Evolutionary conservation across 2,329 filamentous ascomycete genomes (phyloP).

Genomic region (Aureobasidium sp.): DNA sequence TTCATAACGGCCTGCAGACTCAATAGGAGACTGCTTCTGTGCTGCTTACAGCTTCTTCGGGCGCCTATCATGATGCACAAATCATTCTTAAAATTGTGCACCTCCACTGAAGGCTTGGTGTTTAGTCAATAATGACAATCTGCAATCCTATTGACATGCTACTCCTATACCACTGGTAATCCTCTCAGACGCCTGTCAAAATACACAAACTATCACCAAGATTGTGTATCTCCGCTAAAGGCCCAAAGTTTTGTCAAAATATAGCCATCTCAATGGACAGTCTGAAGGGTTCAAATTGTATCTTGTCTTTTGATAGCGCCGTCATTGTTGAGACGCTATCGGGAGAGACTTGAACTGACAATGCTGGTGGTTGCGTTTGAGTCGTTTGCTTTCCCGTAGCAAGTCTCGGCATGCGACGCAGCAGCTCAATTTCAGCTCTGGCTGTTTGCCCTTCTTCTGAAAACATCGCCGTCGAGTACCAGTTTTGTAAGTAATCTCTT

Average conservation of each 20-base stretch:
- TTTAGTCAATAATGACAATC: background rate
- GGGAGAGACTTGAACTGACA: background rate
- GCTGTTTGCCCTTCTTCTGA: background rate
- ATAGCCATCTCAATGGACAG: background rate
- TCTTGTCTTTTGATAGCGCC: background rate
- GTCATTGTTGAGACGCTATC: too few species aligned
- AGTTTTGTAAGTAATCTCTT: background rate
- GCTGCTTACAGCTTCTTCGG: background rate
- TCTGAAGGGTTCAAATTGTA: background rate
- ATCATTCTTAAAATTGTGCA: background rate
- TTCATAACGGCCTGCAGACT: too few species aligned
- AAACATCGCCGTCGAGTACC: background rate
- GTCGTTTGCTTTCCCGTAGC: conserved; percentile 5
- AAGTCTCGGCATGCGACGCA: background rate
- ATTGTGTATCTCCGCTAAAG: too few species aligned
- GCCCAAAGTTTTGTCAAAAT: background rate
- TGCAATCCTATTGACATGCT: too few species aligned
- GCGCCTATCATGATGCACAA: background rate
- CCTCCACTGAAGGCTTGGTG: background rate
- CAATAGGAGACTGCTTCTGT: background rate
- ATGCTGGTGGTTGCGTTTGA: background rate
- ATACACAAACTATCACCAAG: too few species aligned
- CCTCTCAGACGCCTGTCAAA: too few species aligned
- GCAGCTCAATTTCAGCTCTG: background rate
- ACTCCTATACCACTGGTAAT: too few species aligned